Conservation (phyloP, 805 yeast genomes). For the Candida koratica region DNA sequence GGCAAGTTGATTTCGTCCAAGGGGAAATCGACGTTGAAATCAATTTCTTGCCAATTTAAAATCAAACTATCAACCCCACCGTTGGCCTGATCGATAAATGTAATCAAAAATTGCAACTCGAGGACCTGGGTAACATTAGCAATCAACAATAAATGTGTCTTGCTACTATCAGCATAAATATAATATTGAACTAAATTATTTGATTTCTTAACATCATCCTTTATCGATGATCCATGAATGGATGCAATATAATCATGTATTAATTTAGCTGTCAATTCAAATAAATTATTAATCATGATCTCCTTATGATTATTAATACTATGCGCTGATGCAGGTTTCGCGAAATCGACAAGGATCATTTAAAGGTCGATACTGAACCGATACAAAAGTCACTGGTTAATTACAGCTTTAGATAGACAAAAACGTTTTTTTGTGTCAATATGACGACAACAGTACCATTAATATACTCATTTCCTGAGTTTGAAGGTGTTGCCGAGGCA, state of each 20-base stretch:
- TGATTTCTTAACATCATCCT: constrained; percentile 4
- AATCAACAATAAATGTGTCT: constrained; percentile 7
- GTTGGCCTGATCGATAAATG: constrained; percentile 11
- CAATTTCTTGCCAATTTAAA: constrained; percentile 22
- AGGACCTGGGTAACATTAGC: constrained; percentile 11
- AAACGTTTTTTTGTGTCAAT: too few species aligned
- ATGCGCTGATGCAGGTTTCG: constrained; percentile 1
- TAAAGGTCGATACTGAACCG: constrained; percentile 7
- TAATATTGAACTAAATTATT: constrained; percentile 10
- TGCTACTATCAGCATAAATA: constrained; percentile 9
- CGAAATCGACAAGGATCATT: constrained; percentile 8
- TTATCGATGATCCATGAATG: constrained; percentile 6
- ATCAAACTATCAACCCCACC: constrained; percentile 19
- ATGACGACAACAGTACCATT: constrained; percentile 95
- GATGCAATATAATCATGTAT: constrained; percentile 20
- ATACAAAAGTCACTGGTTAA: not conserved
- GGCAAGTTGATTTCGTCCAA: constrained; percentile 20
- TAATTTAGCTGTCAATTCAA: constrained; percentile 21
- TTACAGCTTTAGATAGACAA: not conserved
- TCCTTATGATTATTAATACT: constrained; percentile 1
- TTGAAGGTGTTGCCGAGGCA: constrained; percentile 89
- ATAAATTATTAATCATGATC: constrained; percentile 18
- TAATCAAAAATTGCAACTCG: constrained; percentile 6
- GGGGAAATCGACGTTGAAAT: constrained; percentile 20
- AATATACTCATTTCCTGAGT: constrained; percentile 87